Conservation (phyloP, 345 rosid genomes). For the Salix caprea region DNA sequence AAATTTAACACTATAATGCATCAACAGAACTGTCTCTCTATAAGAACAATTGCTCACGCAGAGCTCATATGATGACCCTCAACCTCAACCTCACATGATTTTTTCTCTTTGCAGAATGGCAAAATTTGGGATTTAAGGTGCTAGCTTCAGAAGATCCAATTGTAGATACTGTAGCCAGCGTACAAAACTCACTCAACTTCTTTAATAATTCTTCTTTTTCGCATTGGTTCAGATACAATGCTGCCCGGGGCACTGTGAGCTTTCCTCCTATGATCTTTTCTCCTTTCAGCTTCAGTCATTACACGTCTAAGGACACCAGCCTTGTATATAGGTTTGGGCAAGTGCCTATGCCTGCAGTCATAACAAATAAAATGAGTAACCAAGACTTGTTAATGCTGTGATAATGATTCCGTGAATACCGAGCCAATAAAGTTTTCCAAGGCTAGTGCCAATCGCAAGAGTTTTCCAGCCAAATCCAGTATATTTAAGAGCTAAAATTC, state of each 20-base stretch:
- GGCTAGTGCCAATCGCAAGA: not conserved
- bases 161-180: not conserved
- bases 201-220: conserved; percentile 68
- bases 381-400: not conserved
- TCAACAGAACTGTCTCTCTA: not conserved
- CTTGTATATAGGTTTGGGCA: conserved; percentile 82
- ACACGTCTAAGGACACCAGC: conserved; percentile 44
- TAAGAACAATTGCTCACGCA: too few species aligned
- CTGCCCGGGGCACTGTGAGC: conserved; percentile 92
- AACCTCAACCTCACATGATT: not conserved
- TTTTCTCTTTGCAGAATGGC: not conserved
- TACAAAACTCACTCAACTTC: conserved; percentile 54
- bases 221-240: conserved; percentile 42
- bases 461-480: not conserved
- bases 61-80: not conserved
- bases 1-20: not conserved
- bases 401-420: not conserved
- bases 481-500: not conserved
- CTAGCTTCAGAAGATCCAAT: not conserved
- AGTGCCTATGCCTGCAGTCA: conserved; percentile 77
- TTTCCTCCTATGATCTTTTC: conserved; percentile 73
- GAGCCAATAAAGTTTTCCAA: not conserved
- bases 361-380: not conserved
- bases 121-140: not conserved
- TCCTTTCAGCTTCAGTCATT: conserved; percentile 58